phyloP scores from a whole-genome alignment of 2,329 filamentous ascomycete genomes.

The Verticillium nonalfalfae region DNA sequence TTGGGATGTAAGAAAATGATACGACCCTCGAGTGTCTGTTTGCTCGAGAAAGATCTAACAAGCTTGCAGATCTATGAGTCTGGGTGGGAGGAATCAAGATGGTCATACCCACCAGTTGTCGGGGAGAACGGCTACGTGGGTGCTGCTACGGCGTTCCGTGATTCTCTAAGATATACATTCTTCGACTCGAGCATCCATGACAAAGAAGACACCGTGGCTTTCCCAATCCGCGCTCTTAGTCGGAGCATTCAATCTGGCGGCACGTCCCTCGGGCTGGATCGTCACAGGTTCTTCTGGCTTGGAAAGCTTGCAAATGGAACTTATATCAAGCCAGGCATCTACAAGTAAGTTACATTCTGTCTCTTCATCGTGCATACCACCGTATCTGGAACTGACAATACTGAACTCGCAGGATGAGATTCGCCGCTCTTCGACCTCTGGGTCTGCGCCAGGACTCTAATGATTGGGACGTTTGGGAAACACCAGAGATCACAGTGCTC shows the following conservation, averaged over 20 bases:
- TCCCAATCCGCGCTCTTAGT: background rate
- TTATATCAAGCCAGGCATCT: slow-evolving; percentile 31
- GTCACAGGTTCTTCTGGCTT: slow-evolving; percentile 31
- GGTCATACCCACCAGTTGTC: slow-evolving; percentile 2
- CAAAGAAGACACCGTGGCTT: background rate
- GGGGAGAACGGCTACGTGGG: slow-evolving; percentile 5
- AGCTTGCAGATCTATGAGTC: background rate
- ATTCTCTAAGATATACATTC: background rate
- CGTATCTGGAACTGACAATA: background rate
- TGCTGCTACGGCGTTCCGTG: background rate
- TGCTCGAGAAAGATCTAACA: background rate
- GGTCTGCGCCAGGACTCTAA: slow-evolving; percentile 9
- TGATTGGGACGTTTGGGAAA: slow-evolving; percentile 15
- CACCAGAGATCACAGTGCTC: background rate
- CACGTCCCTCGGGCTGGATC: background rate
- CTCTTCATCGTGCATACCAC: too few relatives aligned
- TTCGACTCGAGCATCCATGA: slow-evolving; percentile 3
- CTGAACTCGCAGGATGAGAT: slow-evolving; percentile 14
- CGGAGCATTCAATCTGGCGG: background rate
- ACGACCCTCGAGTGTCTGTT: background rate
- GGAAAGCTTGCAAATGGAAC: slow-evolving; percentile 34
- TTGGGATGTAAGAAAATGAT: background rate
- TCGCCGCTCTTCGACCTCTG: slow-evolving; percentile 20
- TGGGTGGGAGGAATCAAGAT: background rate
- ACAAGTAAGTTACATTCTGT: slow-evolving; percentile 18